These are phyloP conservation scores for Penicillium sp. DNA, from an alignment of 2,329 filamentous ascomycete species.

Conservation along the genomic window DNA sequence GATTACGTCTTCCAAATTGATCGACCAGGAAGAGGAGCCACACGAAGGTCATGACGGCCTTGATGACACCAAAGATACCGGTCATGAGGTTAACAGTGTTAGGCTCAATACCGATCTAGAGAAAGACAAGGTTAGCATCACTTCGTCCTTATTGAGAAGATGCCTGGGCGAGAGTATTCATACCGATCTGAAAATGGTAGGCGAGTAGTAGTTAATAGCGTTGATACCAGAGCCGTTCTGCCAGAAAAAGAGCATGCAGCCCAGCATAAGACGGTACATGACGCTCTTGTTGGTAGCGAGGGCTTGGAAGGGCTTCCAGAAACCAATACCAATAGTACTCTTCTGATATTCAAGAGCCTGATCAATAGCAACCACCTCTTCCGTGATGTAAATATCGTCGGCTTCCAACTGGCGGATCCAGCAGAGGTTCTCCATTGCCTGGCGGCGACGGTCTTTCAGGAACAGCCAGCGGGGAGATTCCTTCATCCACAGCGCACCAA, in stretches of 20 bases:
- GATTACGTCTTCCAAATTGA: conserved; percentile 58
- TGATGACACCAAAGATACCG: conserved; percentile 75
- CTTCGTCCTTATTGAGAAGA: no score
- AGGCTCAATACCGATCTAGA: conserved; percentile 56
- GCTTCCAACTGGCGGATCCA: conserved; percentile 43
- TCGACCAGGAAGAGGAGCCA: conserved; percentile 70
- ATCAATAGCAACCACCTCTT: conserved; percentile 70
- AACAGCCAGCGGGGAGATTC: conserved; percentile 68
- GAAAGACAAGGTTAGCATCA: conserved; percentile 4
- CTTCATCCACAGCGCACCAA: conserved; percentile 60
- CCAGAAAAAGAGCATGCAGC: conserved; percentile 73
- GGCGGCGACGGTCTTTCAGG: conserved; percentile 64
- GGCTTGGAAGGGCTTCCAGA: conserved; percentile 68
- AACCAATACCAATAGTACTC: conserved; percentile 63
- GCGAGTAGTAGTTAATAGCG: conserved; percentile 75
- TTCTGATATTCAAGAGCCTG: conserved; percentile 64
- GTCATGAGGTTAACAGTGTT: conserved; percentile 63
- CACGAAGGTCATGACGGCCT: conserved; percentile 65
- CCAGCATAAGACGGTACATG: conserved; percentile 71
- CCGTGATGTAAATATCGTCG: conserved; percentile 62
- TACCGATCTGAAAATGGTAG: conserved; percentile 59
- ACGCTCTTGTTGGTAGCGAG: conserved; percentile 56
- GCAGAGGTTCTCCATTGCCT: conserved; percentile 57
- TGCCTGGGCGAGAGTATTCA: not conserved
- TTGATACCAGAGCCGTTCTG: conserved; percentile 77